Evolutionary conservation across 768 basidiomycete species (phyloP).

Genomic region (Podaxis rugospora): DNA sequence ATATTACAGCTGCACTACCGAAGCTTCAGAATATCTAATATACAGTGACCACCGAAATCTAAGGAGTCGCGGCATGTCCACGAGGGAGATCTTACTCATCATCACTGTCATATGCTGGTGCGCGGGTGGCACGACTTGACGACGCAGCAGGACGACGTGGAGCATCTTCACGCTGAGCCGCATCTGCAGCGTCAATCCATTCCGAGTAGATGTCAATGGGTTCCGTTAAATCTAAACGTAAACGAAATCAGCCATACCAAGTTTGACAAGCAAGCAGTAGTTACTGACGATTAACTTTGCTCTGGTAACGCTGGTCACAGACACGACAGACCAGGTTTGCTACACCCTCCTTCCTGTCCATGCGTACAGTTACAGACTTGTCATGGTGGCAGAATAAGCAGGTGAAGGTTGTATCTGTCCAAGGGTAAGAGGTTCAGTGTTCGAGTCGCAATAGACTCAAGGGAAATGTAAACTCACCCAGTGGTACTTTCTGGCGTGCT

Average conservation of each 20-base stretch:
- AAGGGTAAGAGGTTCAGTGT: background rate
- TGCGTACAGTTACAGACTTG: slow-evolving; percentile 78
- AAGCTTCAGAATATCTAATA: slow-evolving; percentile 1
- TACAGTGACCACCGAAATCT: slow-evolving; percentile 5
- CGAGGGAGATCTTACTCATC: slow-evolving; percentile 31
- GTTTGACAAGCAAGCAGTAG: slow-evolving; percentile 5
- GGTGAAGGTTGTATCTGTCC: slow-evolving; percentile 74
- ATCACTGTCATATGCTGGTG: slow-evolving; percentile 42
- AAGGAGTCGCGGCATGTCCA: background rate
- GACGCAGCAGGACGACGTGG: slow-evolving; percentile 58
- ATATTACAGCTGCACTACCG: slow-evolving; percentile 8
- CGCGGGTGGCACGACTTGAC: slow-evolving; percentile 46
- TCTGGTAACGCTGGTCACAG: slow-evolving; percentile 84
- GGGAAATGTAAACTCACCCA: slow-evolving; percentile 46
- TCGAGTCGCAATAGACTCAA: background rate
- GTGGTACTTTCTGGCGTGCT: slow-evolving; percentile 61
- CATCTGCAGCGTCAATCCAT: slow-evolving; percentile 88
- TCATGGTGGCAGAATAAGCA: slow-evolving; percentile 90
- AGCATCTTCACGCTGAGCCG: slow-evolving; percentile 65
- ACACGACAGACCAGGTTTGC: slow-evolving; percentile 79
- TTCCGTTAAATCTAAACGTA: slow-evolving; percentile 68
- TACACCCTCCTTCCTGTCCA: slow-evolving; percentile 83
- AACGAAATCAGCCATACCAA: slow-evolving; percentile 7
- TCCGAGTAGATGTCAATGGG: slow-evolving; percentile 88
- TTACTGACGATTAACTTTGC: slow-evolving; percentile 73